Base-by-base conservation (phyloP, 768 basidiomycete species). In the Pleurotus salmoneostramineus region DNA sequence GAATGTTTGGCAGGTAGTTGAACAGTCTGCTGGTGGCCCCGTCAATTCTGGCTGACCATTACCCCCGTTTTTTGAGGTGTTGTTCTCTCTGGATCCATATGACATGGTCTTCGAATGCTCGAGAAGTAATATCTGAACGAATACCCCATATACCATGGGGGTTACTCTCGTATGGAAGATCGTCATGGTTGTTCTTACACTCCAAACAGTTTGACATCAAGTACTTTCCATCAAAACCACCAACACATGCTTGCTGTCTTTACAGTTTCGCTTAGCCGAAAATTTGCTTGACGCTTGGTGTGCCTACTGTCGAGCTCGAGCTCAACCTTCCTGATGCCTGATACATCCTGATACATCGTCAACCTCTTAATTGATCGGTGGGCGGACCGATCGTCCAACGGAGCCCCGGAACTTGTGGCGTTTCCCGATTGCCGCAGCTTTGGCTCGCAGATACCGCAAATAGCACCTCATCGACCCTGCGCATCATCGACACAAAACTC, bases 331-430 rank as follows among this genome's bases (percentile, higher is more conserved):
- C n/a, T 40, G 8, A 10, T n/a, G 37, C 37, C 37, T 8, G 8
- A 40, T 6, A 40, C 37, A 40, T 6, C 37, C 37, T 40, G n/a
- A n/a, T 27, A 27, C 21, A 27, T 27, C 21, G 21, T 27, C 40
- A 3, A 42, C 2, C 40, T 42, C 40, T 42, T 42, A n/a, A 42
- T n/a, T n/a, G 40, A 42, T n/a, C 40, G 44, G 44, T 11, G 44
- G 17, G 33, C 50, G 52, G 52, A 36, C 52, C 52, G 52, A 14
- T 33, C 11, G 3, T 37, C 36, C 21, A 15, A 51, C 52, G 52
- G 52, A 54, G 52, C 15, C 52, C 36, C 52, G 52, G 52, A 54
- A 54, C 52, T 54, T 54, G 52, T 54, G 52, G 52, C 52, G 52
- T 54, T 31, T 1, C 21, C 31, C 35, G 35, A 54, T 37, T 21